These are phyloP conservation scores for Penicillium verrucosum DNA, from an alignment of 2,329 filamentous ascomycete species.

Conservation along the genomic window DNA sequence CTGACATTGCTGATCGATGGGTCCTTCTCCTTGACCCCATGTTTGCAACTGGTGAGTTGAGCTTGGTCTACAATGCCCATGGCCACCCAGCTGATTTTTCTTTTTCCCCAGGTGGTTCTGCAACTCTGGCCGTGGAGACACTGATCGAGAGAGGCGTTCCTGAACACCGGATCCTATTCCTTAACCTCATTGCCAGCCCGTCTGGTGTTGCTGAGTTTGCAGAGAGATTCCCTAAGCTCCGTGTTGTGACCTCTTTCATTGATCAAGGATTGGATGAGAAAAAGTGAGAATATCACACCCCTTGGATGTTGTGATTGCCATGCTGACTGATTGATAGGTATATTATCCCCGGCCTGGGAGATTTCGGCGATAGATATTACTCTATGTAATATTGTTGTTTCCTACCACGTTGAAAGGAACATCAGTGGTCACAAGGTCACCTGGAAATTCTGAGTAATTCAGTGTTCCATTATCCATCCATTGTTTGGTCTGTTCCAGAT, in stretches of 20 bases:
- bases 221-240: slow-evolving; percentile 79
- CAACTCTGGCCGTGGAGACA: slow-evolving; percentile 94
- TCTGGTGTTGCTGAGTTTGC: slow-evolving; percentile 88
- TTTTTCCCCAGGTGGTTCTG: slow-evolving; percentile 70
- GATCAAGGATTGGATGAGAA: slow-evolving; percentile 96
- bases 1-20: slow-evolving; percentile 90
- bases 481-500: not conserved
- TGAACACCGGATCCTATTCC: slow-evolving; percentile 90
- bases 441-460: slow-evolving; percentile 1
- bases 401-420: slow-evolving; percentile 2
- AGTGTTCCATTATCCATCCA: not conserved
- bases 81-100: slow-evolving; percentile 8
- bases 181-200: slow-evolving; percentile 96
- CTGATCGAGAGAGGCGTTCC: slow-evolving; percentile 86
- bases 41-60: slow-evolving; percentile 79
- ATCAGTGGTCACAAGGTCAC: not conserved
- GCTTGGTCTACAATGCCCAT: not conserved
- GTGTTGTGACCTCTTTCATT: slow-evolving; percentile 93
- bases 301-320: not conserved
- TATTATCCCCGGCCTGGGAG: slow-evolving; percentile 88
- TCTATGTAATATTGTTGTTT: slow-evolving; percentile 60
- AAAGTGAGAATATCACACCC: slow-evolving; percentile 65
- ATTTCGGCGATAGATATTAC: slow-evolving; percentile 95
- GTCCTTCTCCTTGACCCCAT: slow-evolving; percentile 95
- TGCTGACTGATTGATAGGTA: slow-evolving; percentile 59